Evolutionary conservation across 306 rosid species (phyloP).

Genomic region (Begonia fuchsioides): DNA sequence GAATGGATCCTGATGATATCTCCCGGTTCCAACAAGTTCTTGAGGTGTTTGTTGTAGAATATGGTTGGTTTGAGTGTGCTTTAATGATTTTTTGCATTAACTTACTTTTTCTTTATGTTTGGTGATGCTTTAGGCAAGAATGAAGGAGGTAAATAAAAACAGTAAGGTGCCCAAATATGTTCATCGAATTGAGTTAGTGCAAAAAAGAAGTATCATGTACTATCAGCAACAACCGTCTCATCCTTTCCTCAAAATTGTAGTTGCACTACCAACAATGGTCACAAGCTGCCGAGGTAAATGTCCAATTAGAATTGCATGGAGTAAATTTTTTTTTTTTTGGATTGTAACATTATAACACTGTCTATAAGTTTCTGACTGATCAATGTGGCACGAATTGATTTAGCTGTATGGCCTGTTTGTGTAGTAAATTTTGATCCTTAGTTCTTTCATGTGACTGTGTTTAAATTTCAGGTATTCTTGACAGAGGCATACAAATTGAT

Average conservation of each 20-base stretch:
- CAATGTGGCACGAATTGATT: not conserved
- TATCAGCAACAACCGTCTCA: slow-evolving; percentile 64
- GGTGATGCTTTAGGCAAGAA: slow-evolving; percentile 44
- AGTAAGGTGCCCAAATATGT: slow-evolving; percentile 47
- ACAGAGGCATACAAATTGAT: slow-evolving; percentile 79
- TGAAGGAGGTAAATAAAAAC: slow-evolving; percentile 83
- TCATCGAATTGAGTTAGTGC: slow-evolving; percentile 65
- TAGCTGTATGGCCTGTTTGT: not conserved
- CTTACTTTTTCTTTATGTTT: slow-evolving; percentile 11
- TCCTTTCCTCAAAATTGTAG: slow-evolving; percentile 80
- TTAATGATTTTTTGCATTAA: slow-evolving; percentile 1
- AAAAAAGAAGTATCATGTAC: slow-evolving; percentile 79
- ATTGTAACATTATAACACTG: too few relatives aligned
- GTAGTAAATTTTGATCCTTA: too few relatives aligned
- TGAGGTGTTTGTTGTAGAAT: slow-evolving; percentile 41
- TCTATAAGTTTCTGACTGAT: too few relatives aligned
- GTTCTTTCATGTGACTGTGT: slow-evolving; percentile 10
- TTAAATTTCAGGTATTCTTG: slow-evolving; percentile 66
- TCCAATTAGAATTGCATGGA: not conserved
- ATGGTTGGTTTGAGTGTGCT: slow-evolving; percentile 1
- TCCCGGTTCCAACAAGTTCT: slow-evolving; percentile 54
- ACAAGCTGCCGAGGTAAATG: slow-evolving; percentile 86
- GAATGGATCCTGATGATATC: slow-evolving; percentile 91
- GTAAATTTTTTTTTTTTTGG: too few relatives aligned
- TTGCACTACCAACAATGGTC: slow-evolving; percentile 94